Conservation (phyloP, 2,329 filamentous ascomycete species). For the Pleurostoma richardsiae region DNA sequence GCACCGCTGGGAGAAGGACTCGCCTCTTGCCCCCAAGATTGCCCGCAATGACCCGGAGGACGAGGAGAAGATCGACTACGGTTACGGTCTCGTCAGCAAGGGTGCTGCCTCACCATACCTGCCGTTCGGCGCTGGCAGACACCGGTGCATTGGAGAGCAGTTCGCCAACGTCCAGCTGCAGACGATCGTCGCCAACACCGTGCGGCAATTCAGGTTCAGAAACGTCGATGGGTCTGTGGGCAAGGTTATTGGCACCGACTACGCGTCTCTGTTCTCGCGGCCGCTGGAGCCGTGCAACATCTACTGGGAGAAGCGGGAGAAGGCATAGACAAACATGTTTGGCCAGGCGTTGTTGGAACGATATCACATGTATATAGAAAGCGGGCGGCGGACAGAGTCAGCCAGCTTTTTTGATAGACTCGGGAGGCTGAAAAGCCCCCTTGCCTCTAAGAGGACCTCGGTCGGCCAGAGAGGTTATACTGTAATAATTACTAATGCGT, state of each 20-base stretch:
- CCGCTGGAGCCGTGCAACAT: conserved; percentile 67
- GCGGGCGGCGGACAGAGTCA: conserved; percentile 1
- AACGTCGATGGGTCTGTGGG: conserved; percentile 64
- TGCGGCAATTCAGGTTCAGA: conserved; percentile 74
- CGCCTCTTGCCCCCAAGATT: conserved; percentile 46
- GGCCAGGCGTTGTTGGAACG: neutral
- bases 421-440: neutral
- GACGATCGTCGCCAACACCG: conserved; percentile 73
- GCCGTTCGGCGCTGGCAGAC: conserved; percentile 87
- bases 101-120: conserved; percentile 86
- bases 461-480: too few relatives aligned
- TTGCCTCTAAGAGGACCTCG: too few relatives aligned
- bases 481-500: too few relatives aligned
- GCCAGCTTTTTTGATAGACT: conserved; percentile 8
- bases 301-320: conserved; percentile 67
- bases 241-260: conserved; percentile 64
- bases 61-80: conserved; percentile 83
- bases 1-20: conserved; percentile 76
- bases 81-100: conserved; percentile 89
- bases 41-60: conserved; percentile 35
- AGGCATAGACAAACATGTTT: conserved; percentile 13
- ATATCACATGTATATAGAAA: neutral
- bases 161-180: conserved; percentile 92
- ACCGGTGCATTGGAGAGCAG: conserved; percentile 94
- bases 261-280: conserved; percentile 67